These are phyloP conservation scores for Pichia membranifaciens DNA, from an alignment of 805 yeast species.

Conservation along the genomic window DNA sequence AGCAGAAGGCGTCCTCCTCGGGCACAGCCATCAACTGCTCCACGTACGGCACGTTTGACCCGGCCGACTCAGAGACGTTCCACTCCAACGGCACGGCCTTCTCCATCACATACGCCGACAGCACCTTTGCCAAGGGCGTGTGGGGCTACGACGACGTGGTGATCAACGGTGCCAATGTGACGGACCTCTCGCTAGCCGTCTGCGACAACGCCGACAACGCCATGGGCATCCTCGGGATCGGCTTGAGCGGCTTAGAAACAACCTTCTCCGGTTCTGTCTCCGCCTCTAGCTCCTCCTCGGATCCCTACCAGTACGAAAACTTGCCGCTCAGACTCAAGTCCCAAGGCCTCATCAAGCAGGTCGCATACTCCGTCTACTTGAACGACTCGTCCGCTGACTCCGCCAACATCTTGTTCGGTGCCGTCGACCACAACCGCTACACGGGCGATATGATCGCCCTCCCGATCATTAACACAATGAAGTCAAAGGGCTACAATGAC, in stretches of 20 bases:
- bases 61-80: slow-evolving; percentile 35
- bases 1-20: slow-evolving; percentile 4
- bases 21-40: neutral
- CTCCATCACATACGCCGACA: slow-evolving; percentile 42
- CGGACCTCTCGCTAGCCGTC: slow-evolving; percentile 62
- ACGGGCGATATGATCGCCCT: slow-evolving; percentile 45
- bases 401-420: slow-evolving; percentile 66
- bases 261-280: slow-evolving; percentile 12
- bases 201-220: slow-evolving; percentile 59
- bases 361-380: slow-evolving; percentile 58
- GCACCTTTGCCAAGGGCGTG: slow-evolving; percentile 40
- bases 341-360: slow-evolving; percentile 47
- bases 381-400: slow-evolving; percentile 34
- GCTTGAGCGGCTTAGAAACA: slow-evolving; percentile 23
- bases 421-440: slow-evolving; percentile 59
- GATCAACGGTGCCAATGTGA: slow-evolving; percentile 43
- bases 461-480: slow-evolving; percentile 43
- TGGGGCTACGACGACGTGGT: slow-evolving; percentile 61
- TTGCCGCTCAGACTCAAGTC: slow-evolving; percentile 38
- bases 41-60: slow-evolving; percentile 34
- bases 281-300: neutral
- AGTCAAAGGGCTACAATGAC: slow-evolving; percentile 14
- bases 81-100: slow-evolving; percentile 36
- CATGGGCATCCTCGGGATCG: slow-evolving; percentile 70
- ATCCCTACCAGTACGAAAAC: slow-evolving; percentile 37